Base-by-base conservation (phyloP, 805 yeast species). In the Limtongozyma cylindracea region DNA sequence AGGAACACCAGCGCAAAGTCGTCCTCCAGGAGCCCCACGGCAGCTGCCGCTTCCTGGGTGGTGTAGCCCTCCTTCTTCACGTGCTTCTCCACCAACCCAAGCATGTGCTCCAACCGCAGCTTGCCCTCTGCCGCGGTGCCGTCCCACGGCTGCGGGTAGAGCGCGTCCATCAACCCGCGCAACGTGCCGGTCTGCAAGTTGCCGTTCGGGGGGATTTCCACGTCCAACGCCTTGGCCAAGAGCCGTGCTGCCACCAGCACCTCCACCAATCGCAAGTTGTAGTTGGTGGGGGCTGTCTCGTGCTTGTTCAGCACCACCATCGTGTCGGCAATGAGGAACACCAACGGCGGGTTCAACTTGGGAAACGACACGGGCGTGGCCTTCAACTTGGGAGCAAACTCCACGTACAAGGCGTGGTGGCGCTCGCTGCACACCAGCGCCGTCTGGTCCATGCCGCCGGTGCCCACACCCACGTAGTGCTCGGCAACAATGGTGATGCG, bases 361-460 rank as follows among this genome's bases (percentile, higher is more conserved):
- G 73, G 73, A 34, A 69, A 56, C 19, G 46, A 39, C 35, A 64
- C 50, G 9, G 73, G 59, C 16, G 53, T 44, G 2, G 65, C 76
- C 17, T 37, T 43, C 21, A 71, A 46, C 27, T 48, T 38, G 2
- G 82, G 80, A 27, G 54, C 51, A 43, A 69, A 70, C 30, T 58
- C 60, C 11, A 70, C 61, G 30, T 56, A 53, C 24, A 69, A 41
- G 2, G 69, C 70, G 29, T 69, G 61, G 26, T 50, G 53, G 19
- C 41, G 44, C 32, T 56, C 62, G 11, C 80, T 78, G 30, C 57
- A 67, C 12, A 71, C 53, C 0, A 72, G 61, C 3, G 78, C 80
- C 21, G 70, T 56, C 42, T 70, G 80, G 37, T 70, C 80, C 72
- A 70, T 61, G 18, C 80, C 78, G n/a, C 80, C 82, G 17, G 69